Evolutionary conservation across 2,329 filamentous ascomycete species (phyloP).

Genomic region (Hymenoscyphus salicellus): DNA sequence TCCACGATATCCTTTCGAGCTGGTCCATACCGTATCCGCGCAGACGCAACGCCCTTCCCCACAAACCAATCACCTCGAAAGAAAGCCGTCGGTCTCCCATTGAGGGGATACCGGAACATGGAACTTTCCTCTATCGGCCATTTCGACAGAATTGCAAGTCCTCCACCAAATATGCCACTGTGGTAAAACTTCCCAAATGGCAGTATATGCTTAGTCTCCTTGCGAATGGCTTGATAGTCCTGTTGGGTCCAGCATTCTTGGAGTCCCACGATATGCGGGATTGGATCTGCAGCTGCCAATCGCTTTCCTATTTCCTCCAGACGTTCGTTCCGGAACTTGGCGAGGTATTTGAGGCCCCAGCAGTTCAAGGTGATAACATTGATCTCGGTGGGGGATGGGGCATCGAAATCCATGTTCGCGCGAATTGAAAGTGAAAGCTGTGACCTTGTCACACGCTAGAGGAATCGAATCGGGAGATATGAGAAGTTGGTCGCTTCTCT

Average conservation of each 20-base stretch:
- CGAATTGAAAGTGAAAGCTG: no score
- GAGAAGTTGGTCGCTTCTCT: no score
- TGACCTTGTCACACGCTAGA: no score
- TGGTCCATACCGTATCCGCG: constrained; percentile 69
- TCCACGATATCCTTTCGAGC: constrained; percentile 67
- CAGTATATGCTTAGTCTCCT: constrained; percentile 68
- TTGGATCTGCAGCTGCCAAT: constrained; percentile 64
- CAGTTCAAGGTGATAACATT: constrained; percentile 89
- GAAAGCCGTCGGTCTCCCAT: constrained; percentile 89
- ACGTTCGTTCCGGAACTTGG: constrained; percentile 72
- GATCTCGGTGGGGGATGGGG: constrained; percentile 53
- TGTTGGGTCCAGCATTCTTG: constrained; percentile 92
- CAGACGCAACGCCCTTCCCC: constrained; percentile 87
- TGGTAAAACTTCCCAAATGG: constrained; percentile 93
- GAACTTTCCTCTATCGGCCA: constrained; percentile 90
- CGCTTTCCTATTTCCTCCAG: constrained; percentile 80
- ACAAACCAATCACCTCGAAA: constrained; percentile 96
- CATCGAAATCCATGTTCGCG: constrained; percentile 26
- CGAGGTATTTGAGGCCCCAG: constrained; percentile 90
- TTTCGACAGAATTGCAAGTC: constrained; percentile 81
- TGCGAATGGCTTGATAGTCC: constrained; percentile 76
- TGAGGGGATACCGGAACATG: constrained; percentile 86
- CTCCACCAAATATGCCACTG: constrained; percentile 83
- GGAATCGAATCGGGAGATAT: no score
- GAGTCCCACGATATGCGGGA: constrained; percentile 82